Evolutionary conservation across 2,329 filamentous ascomycete species (phyloP), one percentile per base, ranked within the genome.

Genomic region (Cordyceps javanica): DNA sequence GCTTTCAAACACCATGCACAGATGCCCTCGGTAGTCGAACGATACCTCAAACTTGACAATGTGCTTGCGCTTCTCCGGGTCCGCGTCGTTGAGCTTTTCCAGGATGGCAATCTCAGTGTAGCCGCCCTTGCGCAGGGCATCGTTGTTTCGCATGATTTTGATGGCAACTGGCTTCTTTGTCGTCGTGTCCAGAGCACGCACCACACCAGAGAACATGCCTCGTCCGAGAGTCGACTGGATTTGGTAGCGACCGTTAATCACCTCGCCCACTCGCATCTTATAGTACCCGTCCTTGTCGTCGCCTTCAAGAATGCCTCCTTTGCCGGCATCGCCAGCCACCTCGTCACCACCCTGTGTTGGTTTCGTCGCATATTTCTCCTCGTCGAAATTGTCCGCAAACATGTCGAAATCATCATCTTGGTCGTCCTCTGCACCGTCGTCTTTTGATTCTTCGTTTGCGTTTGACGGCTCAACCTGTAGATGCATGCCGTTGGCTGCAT

Each of bases 111-210:
- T 95, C 71, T 99, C 94, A 59, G 94, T 97, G 72, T 91, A 86
- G 21, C 92, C 94, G 46, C 91, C 92, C 72, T 96, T 97, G 63
- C 86, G 82, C 71, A 97, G 88, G 13, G 90, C 89, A 68, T 96
- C 92, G 67, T 99, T 97, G 72, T 95, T 95, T 62, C 94, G 89
- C 73, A 97, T 96, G 66, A 99, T 94, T 75, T 99, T 99, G 79
- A 99, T 89, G 25, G 94, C 94, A 32, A 97, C 92, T n/a, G 89
- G 71, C 64, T 83, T 82, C 66, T 86, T 87, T 59, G 82, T 89
- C 50, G 83, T 85, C 23, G 87, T 82, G 71, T 97, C 92, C 61
- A 84, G 81, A 23, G 94, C 94, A 62, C 91, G 86, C 55, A 94
- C 91, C n/a, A 99, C 94, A 9, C 91, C 91, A 0, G 94, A 96